Percentiles rank a stretch among this genome's conserved stretches.
These are phyloP conservation scores for Citrus mangshanensis DNA, from an alignment of 345 rosid genomes.

Conservation along the genomic window DNA sequence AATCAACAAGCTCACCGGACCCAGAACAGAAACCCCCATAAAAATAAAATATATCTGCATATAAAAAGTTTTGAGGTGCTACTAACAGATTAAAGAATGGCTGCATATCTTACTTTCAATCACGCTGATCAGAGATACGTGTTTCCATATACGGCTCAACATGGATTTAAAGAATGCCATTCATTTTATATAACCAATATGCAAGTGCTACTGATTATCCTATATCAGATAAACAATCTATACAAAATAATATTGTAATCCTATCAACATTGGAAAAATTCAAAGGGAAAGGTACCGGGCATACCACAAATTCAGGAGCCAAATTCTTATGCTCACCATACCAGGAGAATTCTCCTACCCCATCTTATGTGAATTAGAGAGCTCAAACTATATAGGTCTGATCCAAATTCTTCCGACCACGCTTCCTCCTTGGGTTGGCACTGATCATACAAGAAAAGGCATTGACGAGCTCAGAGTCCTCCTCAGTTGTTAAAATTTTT, in stretches of 20 bases:
- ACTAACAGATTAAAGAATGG: not conserved
- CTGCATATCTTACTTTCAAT: not conserved
- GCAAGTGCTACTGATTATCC: not conserved
- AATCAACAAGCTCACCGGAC: not conserved
- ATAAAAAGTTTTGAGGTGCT: not conserved
- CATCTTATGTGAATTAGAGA: not conserved
- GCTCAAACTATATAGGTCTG: conserved; percentile 45
- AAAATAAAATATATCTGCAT: not conserved
- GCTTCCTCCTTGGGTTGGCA: conserved; percentile 52
- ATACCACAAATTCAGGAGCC: not conserved
- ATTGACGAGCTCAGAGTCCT: conserved; percentile 44
- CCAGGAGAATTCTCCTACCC: not conserved
- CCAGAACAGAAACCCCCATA: not conserved
- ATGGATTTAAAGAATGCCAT: not conserved
- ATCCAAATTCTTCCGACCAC: conserved; percentile 32
- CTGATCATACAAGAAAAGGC: conserved; percentile 55
- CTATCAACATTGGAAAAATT: not conserved
- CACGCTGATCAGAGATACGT: not conserved
- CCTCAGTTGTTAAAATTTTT: conserved; percentile 42
- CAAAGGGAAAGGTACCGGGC: not conserved
- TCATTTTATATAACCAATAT: not conserved
- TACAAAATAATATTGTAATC: conserved; percentile 10
- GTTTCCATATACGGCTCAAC: not conserved
- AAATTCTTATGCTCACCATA: not conserved
- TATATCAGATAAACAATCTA: conserved; percentile 7